Percentiles rank a stretch among this genome's conserved stretches.
These are phyloP conservation scores for Suillus americanus DNA, from an alignment of 768 basidiomycete genomes.

Conservation along the genomic window DNA sequence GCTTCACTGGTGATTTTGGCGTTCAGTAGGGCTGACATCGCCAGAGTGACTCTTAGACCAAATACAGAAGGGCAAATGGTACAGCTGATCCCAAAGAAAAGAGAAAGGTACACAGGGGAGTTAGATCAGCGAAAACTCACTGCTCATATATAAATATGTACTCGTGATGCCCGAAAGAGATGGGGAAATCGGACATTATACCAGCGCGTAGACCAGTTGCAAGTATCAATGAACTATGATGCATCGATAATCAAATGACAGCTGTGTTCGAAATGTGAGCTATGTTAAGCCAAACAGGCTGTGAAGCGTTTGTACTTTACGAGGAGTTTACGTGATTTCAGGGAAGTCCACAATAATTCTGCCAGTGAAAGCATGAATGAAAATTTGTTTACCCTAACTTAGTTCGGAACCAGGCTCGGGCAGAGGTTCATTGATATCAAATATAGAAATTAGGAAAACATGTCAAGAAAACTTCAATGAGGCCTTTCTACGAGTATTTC, in stretches of 20 bases:
- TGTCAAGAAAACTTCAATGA: slow-evolving; percentile 5
- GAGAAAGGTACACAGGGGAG: too few species aligned
- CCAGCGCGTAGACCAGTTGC: not conserved
- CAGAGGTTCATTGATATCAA: not conserved
- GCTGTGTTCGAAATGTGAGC: not conserved
- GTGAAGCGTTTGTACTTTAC: not conserved
- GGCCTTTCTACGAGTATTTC: not conserved
- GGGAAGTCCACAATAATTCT: not conserved
- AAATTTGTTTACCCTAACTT: not conserved
- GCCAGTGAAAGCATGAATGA: not conserved
- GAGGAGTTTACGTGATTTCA: not conserved
- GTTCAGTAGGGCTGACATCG: not conserved
- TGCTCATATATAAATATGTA: not conserved
- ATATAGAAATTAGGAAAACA: slow-evolving; percentile 22
- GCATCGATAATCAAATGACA: not conserved
- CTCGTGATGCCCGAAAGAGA: not conserved
- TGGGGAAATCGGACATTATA: not conserved
- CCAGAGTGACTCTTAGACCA: not conserved
- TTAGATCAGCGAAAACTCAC: not conserved
- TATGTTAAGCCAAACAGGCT: not conserved
- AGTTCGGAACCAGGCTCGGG: not conserved
- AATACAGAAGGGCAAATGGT: not conserved
- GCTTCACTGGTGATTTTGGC: not conserved
- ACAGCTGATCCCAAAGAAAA: not conserved
- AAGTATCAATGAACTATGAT: not conserved